Percentiles rank a stretch among this genome's conserved stretches.
Evolutionary conservation across 2,329 filamentous ascomycete genomes (phyloP).

Genomic region (Trichoderma harzianum): DNA sequence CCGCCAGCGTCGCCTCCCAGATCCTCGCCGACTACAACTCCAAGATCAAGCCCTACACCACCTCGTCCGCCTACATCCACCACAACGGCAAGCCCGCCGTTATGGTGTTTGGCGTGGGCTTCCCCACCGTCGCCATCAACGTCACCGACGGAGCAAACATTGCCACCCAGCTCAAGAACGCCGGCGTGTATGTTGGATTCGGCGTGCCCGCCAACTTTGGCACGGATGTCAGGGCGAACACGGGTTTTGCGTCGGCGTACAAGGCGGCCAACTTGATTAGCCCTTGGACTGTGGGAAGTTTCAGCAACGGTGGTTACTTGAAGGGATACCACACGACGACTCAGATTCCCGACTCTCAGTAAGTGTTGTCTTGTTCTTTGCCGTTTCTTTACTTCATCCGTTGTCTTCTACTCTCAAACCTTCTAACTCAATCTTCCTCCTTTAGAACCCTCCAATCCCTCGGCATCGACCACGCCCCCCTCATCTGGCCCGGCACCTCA

Average conservation of each 20-base stretch:
- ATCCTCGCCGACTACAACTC: constrained; percentile 16
- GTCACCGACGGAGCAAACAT: constrained; percentile 6
- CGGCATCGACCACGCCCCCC: constrained; percentile 11
- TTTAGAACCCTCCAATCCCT: constrained; percentile 5
- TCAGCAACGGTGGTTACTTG: neutral
- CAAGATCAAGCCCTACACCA: constrained; percentile 5
- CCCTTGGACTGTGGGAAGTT: constrained; percentile 14
- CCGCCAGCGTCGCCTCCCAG: neutral
- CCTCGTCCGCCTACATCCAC: constrained; percentile 10
- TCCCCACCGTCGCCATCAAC: neutral
- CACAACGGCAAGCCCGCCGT: constrained; percentile 11
- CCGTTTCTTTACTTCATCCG: neutral
- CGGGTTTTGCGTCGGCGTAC: constrained; percentile 6
- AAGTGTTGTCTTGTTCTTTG: neutral
- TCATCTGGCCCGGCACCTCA: constrained; percentile 10
- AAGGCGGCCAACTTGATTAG: constrained; percentile 13
- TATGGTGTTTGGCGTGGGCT: constrained; percentile 13
- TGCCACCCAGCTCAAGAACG: constrained; percentile 1
- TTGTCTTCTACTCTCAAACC: no score
- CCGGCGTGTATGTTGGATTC: neutral
- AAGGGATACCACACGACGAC: constrained; percentile 12
- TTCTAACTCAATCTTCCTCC: neutral
- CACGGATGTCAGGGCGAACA: neutral
- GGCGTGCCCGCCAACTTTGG: neutral
- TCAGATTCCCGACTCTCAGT: constrained; percentile 12